Conservation (phyloP, 768 basidiomycete genomes). For the Xerocomellus chrysenteron region DNA sequence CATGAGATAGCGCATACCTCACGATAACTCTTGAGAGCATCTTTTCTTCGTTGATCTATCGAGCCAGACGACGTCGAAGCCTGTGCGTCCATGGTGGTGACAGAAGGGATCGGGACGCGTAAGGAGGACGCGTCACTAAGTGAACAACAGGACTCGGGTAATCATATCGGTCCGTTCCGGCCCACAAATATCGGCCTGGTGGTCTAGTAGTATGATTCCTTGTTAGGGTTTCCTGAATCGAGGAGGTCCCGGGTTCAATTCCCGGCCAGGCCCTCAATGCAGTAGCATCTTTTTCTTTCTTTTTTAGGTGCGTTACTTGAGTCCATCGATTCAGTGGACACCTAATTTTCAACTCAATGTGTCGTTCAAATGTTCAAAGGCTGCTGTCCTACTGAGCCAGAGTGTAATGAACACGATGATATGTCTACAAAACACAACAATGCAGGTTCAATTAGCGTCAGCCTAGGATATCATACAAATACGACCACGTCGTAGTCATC, state of each 20-base stretch:
- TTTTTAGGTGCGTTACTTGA: not conserved
- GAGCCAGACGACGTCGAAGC: conserved; percentile 52
- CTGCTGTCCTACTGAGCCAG: not conserved
- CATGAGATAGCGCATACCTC: conserved; percentile 46
- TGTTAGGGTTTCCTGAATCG: conserved; percentile 46
- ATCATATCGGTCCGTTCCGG: not conserved
- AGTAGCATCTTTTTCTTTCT: not conserved
- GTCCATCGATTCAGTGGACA: too few relatives aligned
- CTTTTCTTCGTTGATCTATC: conserved; percentile 70
- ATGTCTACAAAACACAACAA: not conserved
- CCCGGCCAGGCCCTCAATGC: conserved; percentile 49
- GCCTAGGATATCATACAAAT: conserved; percentile 11
- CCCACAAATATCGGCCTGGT: conserved; percentile 35
- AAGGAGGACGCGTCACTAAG: conserved; percentile 28
- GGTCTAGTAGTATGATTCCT: conserved; percentile 58
- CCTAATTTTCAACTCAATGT: not conserved
- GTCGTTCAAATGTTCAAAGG: not conserved
- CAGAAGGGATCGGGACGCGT: conserved; percentile 11
- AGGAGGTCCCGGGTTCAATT: conserved; percentile 64
- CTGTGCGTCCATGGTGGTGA: conserved; percentile 28
- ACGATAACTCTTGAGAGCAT: conserved; percentile 75
- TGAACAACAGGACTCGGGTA: not conserved
- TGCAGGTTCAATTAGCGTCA: conserved; percentile 9
- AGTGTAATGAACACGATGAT: too few relatives aligned
- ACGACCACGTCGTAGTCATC: conserved; percentile 1